phyloP scores from a whole-genome alignment of 176 grass and related monocot species.

The Poa annua region DNA sequence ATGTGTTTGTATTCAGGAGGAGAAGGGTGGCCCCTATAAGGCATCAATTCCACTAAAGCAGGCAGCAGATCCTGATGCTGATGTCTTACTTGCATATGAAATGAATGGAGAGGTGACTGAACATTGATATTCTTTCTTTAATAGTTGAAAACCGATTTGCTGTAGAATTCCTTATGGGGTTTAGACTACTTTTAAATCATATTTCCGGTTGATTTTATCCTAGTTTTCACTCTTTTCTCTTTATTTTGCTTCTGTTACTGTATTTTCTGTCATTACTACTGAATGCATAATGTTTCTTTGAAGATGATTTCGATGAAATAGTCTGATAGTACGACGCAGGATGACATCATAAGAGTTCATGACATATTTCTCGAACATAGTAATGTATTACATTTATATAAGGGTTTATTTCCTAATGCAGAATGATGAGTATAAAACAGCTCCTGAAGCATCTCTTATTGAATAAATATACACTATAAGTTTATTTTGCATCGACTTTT shows the following conservation, averaged over 20 bases:
- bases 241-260: neutral
- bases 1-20: conserved; percentile 68
- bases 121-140: conserved; percentile 6
- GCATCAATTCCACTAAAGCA: conserved; percentile 91
- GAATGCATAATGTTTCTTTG: conserved; percentile 19
- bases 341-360: neutral
- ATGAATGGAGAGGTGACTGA: conserved; percentile 93
- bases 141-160: conserved; percentile 22
- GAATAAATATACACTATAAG: neutral
- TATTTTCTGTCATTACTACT: neutral
- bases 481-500: neutral
- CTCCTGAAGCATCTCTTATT: conserved; percentile 19
- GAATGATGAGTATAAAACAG: neutral
- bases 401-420: conserved; percentile 22
- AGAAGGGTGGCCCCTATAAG: conserved; percentile 95
- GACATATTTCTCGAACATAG: neutral
- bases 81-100: conserved; percentile 98
- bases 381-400: neutral
- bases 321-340: neutral
- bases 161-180: neutral
- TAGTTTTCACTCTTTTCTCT: neutral
- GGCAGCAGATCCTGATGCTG: conserved; percentile 89
- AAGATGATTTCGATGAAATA: conserved; percentile 16
- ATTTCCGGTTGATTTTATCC: neutral
- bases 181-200: neutral